A percentile compares a stretch with the other conserved stretches of the same genome.
These are phyloP conservation scores for Melastoma malabathricum DNA, from an alignment of 345 rosid species.

Conservation along the genomic window DNA sequence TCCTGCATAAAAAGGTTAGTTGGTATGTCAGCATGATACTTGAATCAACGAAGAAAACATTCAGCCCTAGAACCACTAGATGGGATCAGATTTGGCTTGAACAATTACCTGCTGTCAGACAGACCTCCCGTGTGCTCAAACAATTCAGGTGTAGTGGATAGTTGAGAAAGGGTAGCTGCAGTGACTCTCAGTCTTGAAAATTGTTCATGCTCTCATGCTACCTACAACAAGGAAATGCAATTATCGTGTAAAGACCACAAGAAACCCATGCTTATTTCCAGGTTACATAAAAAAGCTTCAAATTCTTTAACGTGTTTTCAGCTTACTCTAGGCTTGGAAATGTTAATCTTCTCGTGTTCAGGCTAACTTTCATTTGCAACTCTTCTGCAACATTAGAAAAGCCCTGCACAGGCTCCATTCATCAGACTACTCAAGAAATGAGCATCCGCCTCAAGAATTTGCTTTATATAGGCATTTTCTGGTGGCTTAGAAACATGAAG, in stretches of 20 bases:
- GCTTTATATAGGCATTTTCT: constrained; percentile 77
- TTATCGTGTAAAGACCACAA: neutral
- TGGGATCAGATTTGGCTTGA: neutral
- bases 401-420: constrained; percentile 34
- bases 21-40: constrained; percentile 7
- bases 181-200: constrained; percentile 92
- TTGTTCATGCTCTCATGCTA: constrained; percentile 99
- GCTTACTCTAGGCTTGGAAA: constrained; percentile 94
- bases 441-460: constrained; percentile 64
- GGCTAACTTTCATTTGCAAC: constrained; percentile 57
- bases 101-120: constrained; percentile 60
- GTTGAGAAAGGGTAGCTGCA: constrained; percentile 83
- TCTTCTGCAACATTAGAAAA: constrained; percentile 71
- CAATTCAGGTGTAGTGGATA: constrained; percentile 62
- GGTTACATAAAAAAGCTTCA: no score
- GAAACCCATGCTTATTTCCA: neutral
- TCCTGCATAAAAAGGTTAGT: constrained; percentile 27
- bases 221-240: constrained; percentile 36
- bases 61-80: no score
- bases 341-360: constrained; percentile 97
- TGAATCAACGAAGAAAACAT: constrained; percentile 4
- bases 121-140: constrained; percentile 70
- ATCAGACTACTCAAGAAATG: constrained; percentile 8
- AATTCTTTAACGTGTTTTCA: neutral
- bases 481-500: constrained; percentile 94